These are phyloP conservation scores for Ogataea degrootiae DNA, from an alignment of 805 yeast species.

Conservation along the genomic window DNA sequence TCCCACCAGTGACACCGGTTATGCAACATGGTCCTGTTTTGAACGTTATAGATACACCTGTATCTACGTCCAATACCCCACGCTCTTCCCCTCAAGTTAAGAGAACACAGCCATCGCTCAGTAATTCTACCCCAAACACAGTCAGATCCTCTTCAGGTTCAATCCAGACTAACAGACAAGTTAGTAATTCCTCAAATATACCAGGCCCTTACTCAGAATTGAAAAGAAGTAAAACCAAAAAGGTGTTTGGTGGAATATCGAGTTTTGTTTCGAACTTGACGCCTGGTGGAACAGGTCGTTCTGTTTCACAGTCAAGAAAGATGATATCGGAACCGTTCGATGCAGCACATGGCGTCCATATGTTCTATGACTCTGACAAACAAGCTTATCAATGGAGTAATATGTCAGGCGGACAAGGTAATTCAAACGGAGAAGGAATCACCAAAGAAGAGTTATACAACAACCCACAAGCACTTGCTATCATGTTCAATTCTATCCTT, in stretches of 20 bases:
- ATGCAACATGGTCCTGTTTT: conserved; percentile 1
- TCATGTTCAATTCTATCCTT: conserved; percentile 26
- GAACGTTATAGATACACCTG: not conserved
- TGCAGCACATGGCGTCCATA: conserved; percentile 88
- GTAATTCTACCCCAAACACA: not conserved
- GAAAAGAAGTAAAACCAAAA: conserved; percentile 40
- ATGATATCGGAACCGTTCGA: conserved; percentile 88
- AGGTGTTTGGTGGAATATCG: conserved; percentile 56
- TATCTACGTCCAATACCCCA: not conserved
- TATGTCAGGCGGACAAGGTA: conserved; percentile 72
- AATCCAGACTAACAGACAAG: conserved; percentile 11
- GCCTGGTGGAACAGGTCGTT: not conserved
- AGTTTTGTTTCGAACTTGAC: conserved; percentile 30
- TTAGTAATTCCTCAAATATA: conserved; percentile 10
- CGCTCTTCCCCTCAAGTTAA: not conserved
- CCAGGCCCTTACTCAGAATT: conserved; percentile 6
- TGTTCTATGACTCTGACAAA: conserved; percentile 24
- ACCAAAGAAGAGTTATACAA: conserved; percentile 82
- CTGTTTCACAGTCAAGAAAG: not conserved
- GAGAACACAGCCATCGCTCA: not conserved
- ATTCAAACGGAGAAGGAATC: conserved; percentile 81
- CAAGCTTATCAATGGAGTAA: not conserved
- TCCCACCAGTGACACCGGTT: conserved; percentile 2
- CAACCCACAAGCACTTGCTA: conserved; percentile 82
- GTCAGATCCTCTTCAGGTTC: conserved; percentile 2